Evolutionary conservation across 352 stramenopile genomes (phyloP).

Genomic region (Elongisporangium prolatum): DNA sequence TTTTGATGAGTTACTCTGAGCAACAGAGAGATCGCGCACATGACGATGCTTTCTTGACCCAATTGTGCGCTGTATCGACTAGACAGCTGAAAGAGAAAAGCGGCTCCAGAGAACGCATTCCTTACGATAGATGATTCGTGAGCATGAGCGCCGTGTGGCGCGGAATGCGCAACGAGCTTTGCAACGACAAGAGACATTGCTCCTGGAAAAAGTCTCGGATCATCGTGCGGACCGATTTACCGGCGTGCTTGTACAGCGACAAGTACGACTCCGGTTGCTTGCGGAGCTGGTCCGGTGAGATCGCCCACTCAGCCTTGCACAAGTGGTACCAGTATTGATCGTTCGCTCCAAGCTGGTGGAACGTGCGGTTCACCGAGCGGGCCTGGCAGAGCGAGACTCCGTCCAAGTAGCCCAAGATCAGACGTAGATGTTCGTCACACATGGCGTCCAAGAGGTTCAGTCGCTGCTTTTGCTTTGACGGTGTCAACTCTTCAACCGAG

Average conservation of each 20-base stretch:
- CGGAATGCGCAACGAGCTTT: slow-evolving; percentile 65
- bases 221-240: slow-evolving; percentile 60
- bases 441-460: slow-evolving; percentile 53
- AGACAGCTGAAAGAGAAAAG: neutral
- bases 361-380: slow-evolving; percentile 57
- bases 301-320: slow-evolving; percentile 63
- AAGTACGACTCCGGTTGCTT: slow-evolving; percentile 57
- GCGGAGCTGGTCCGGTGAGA: slow-evolving; percentile 66
- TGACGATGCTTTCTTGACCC: neutral
- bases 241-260: slow-evolving; percentile 73
- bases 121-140: slow-evolving; percentile 14
- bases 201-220: slow-evolving; percentile 81
- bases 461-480: slow-evolving; percentile 9
- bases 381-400: slow-evolving; percentile 52
- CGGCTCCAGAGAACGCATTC: neutral
- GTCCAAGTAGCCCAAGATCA: slow-evolving; percentile 67
- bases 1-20: neutral
- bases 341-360: slow-evolving; percentile 40
- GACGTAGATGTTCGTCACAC: slow-evolving; percentile 67
- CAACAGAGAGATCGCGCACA: neutral
- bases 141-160: slow-evolving; percentile 57
- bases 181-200: slow-evolving; percentile 67
- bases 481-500: neutral
- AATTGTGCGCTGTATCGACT: neutral
- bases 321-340: slow-evolving; percentile 66